These are phyloP conservation scores for Taphrina flavorubra DNA, from an alignment of 1,139 yeast species.

Conservation along the genomic window DNA sequence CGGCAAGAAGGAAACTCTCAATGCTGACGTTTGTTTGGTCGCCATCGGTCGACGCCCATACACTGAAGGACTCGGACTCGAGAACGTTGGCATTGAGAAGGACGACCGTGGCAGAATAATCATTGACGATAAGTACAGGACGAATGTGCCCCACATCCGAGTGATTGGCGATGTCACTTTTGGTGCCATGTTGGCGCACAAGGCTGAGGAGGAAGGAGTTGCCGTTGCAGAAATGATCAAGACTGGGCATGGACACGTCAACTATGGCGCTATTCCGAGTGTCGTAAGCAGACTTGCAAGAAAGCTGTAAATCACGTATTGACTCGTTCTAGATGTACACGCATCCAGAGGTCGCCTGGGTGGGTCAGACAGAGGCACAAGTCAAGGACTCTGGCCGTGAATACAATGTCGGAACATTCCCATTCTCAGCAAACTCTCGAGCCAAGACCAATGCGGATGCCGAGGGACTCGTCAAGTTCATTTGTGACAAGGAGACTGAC, in stretches of 20 bases:
- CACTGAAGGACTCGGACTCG: conserved; percentile 87
- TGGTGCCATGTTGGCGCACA: conserved; percentile 99
- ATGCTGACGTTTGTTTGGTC: conserved; percentile 90
- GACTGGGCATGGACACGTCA: conserved; percentile 95
- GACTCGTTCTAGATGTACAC: conserved; percentile 69
- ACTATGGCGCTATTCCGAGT: conserved; percentile 95
- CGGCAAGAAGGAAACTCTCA: conserved; percentile 78
- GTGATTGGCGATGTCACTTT: conserved; percentile 98
- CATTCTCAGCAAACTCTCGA: conserved; percentile 98
- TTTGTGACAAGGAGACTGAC: conserved; percentile 97
- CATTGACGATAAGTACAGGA: conserved; percentile 90
- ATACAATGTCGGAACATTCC: conserved; percentile 96
- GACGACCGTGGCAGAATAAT: conserved; percentile 93
- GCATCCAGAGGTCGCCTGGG: conserved; percentile 99
- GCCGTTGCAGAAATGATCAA: conserved; percentile 97
- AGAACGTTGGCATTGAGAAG: conserved; percentile 83
- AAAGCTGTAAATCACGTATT: neutral
- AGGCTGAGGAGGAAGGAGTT: conserved; percentile 99
- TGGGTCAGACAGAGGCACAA: conserved; percentile 94
- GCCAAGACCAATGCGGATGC: conserved; percentile 98
- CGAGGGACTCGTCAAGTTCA: conserved; percentile 94
- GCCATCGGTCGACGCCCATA: conserved; percentile 99
- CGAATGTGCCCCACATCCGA: conserved; percentile 90
- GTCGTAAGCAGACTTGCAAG: conserved; percentile 54
- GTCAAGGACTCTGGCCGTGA: conserved; percentile 90